phyloP scores from a whole-genome alignment of 257 asterid genomes.

The Gentiana straminea region DNA sequence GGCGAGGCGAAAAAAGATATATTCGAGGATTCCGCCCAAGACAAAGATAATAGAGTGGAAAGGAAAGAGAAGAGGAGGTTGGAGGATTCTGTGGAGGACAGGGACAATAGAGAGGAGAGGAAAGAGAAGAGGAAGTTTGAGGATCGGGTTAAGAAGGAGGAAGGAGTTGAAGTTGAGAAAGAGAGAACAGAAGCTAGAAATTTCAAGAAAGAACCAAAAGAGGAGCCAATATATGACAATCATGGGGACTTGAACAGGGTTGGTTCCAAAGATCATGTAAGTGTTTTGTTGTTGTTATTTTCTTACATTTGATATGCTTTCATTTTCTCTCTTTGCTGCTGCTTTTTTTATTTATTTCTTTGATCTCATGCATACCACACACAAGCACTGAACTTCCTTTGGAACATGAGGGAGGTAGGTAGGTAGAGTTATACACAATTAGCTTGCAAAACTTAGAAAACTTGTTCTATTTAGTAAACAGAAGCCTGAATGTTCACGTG shows the following conservation, averaged over 20 bases:
- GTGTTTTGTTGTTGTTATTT: conserved; percentile 7
- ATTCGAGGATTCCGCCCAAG: conserved; percentile 14
- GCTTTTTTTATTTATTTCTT: no score
- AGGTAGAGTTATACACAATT: no score
- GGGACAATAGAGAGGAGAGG: conserved; percentile 21
- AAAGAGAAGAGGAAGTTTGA: conserved; percentile 51
- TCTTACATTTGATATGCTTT: not conserved
- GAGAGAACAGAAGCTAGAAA: conserved; percentile 16
- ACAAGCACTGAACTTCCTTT: no score
- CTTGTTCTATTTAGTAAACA: no score
- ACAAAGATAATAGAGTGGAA: conserved; percentile 11
- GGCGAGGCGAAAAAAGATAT: not conserved
- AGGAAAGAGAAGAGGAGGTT: conserved; percentile 16
- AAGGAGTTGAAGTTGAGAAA: conserved; percentile 18
- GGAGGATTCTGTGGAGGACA: conserved; percentile 14
- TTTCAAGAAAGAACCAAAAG: conserved; percentile 23
- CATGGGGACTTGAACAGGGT: conserved; percentile 12
- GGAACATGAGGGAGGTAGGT: no score
- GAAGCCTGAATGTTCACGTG: no score
- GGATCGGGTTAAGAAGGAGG: conserved; percentile 38
- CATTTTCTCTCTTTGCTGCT: not conserved
- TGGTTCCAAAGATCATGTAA: conserved; percentile 47
- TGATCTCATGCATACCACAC: no score
- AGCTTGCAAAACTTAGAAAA: no score
- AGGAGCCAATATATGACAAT: conserved; percentile 15